Evolutionary conservation across 1,139 yeast species (phyloP).

Genomic region (Kodamaea arcana): DNA sequence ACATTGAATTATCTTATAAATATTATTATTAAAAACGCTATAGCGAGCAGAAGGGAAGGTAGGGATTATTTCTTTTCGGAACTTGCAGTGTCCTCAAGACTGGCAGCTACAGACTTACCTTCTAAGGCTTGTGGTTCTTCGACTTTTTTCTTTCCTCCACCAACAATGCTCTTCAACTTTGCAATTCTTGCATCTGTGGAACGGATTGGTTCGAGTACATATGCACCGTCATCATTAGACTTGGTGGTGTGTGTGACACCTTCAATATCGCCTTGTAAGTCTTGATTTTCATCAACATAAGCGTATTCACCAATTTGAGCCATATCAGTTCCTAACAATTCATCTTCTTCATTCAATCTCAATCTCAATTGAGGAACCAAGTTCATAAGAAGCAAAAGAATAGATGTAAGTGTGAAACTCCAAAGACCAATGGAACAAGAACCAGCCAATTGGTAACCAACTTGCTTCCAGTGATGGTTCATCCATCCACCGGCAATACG

Average conservation of each 20-base stretch:
- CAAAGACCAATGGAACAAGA: slow-evolving; percentile 69
- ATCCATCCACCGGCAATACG: slow-evolving; percentile 90
- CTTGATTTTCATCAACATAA: slow-evolving; percentile 46
- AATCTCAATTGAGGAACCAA: slow-evolving; percentile 76
- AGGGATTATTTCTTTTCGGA: slow-evolving; percentile 9
- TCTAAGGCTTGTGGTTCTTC: slow-evolving; percentile 10
- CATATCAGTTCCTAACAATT: slow-evolving; percentile 81
- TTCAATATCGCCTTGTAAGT: slow-evolving; percentile 8
- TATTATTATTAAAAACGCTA: neutral
- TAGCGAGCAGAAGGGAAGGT: neutral
- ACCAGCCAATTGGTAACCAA: slow-evolving; percentile 92
- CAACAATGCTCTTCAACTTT: slow-evolving; percentile 25
- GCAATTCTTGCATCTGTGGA: slow-evolving; percentile 45
- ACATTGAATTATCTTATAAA: neutral
- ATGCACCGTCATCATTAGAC: slow-evolving; percentile 28
- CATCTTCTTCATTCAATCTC: slow-evolving; percentile 87
- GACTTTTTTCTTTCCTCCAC: slow-evolving; percentile 10
- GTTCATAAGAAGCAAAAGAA: slow-evolving; percentile 71
- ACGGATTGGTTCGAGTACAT: slow-evolving; percentile 74
- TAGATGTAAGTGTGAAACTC: slow-evolving; percentile 74
- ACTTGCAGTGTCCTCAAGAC: slow-evolving; percentile 6
- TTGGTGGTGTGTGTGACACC: slow-evolving; percentile 1
- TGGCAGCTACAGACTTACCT: slow-evolving; percentile 8
- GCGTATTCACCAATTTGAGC: slow-evolving; percentile 87
- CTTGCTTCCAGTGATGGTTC: slow-evolving; percentile 82